Evolutionary conservation across 192 early-diverging fungal genomes (phyloP).

Genomic region (Diversispora eburnea): DNA sequence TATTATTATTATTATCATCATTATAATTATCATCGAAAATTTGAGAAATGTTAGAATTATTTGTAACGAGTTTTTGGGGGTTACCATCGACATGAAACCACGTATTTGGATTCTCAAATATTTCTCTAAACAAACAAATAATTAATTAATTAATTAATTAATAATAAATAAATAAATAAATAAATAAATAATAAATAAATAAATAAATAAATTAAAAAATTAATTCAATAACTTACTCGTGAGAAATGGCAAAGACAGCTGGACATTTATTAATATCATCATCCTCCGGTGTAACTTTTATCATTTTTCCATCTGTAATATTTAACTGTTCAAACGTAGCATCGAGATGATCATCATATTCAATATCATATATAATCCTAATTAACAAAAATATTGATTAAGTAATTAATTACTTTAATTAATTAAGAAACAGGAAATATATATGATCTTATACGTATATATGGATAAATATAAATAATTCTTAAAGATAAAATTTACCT

Average conservation of each 20-base stretch:
- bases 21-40: too few relatives aligned
- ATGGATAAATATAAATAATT: background rate
- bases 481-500: conserved; percentile 22
- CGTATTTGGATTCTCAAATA: conserved; percentile 12
- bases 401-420: background rate
- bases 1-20: background rate
- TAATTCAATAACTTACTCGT: background rate
- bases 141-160: background rate
- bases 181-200: too few relatives aligned
- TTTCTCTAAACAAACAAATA: conserved; percentile 1
- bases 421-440: too few relatives aligned
- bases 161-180: background rate
- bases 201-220: too few relatives aligned
- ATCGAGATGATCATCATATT: conserved; percentile 79
- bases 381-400: background rate
- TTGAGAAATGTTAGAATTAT: too few relatives aligned
- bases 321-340: conserved; percentile 57
- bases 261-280: conserved; percentile 43
- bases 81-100: conserved; percentile 26
- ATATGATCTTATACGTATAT: background rate
- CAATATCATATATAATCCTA: conserved; percentile 83
- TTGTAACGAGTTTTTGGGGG: background rate
- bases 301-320: conserved; percentile 52
- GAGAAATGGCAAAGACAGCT: conserved; percentile 25
- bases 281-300: conserved; percentile 62